A percentile compares a stretch with the other conserved stretches of the same genome.
Conservation (phyloP, 2,329 filamentous ascomycete genomes). For the Cladosporium oxysporum region DNA sequence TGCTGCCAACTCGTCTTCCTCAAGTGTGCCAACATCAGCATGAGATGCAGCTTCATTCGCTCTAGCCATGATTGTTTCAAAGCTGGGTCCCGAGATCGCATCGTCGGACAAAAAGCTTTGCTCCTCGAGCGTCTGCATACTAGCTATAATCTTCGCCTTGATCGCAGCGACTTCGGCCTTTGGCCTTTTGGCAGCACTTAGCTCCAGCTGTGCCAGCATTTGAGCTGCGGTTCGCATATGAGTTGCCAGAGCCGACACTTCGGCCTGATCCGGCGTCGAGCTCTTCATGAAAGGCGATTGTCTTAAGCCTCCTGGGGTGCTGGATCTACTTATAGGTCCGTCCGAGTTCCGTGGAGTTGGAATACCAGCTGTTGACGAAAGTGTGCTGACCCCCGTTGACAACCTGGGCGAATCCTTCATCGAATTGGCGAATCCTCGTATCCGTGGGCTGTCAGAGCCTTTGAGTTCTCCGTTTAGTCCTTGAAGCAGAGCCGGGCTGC, state of each 20-base stretch:
- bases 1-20: constrained; percentile 48
- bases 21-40: constrained; percentile 55
- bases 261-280: constrained; percentile 67
- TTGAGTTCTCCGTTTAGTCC: constrained; percentile 53
- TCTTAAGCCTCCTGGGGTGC: constrained; percentile 65
- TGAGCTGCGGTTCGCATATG: constrained; percentile 87
- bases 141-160: constrained; percentile 82
- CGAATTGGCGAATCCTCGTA: constrained; percentile 27
- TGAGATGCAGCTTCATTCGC: constrained; percentile 57
- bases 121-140: constrained; percentile 85
- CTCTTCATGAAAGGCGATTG: constrained; percentile 55
- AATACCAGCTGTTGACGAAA: constrained; percentile 61
- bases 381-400: constrained; percentile 63
- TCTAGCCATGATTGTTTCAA: constrained; percentile 80
- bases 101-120: constrained; percentile 80
- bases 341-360: constrained; percentile 70
- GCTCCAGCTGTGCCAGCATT: constrained; percentile 81
- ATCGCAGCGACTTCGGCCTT: constrained; percentile 81
- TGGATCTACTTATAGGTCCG: constrained; percentile 67
- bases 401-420: constrained; percentile 51
- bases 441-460: constrained; percentile 49
- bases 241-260: constrained; percentile 79
- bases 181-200: constrained; percentile 76
- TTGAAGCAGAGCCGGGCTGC: constrained; percentile 69
- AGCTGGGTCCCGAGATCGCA: constrained; percentile 66